Evolutionary conservation across 2,329 filamentous ascomycete species (phyloP).

Genomic region (Aspergillus floridensis): DNA sequence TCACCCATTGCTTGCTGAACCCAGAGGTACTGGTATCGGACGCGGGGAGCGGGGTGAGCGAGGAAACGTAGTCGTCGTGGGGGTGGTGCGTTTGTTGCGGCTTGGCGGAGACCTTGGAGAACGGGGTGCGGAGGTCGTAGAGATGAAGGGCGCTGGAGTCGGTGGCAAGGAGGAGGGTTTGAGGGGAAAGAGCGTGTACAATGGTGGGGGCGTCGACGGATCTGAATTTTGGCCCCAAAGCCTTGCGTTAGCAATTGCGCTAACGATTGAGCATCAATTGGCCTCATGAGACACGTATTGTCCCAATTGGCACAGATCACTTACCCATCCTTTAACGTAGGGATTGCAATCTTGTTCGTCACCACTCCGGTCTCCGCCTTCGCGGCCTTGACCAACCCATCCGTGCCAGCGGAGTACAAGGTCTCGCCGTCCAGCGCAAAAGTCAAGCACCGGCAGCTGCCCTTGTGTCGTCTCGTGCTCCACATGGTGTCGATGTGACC

Average conservation of each 20-base stretch:
- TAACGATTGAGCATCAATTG: not conserved
- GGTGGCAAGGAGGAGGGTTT: slow-evolving; percentile 82
- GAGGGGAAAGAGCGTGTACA: slow-evolving; percentile 78
- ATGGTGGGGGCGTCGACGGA: slow-evolving; percentile 71
- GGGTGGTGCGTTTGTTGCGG: slow-evolving; percentile 80
- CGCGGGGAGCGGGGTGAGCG: slow-evolving; percentile 77
- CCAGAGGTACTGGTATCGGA: slow-evolving; percentile 79
- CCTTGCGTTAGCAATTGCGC: not conserved
- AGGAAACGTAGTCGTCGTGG: slow-evolving; percentile 90
- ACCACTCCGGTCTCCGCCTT: slow-evolving; percentile 63
- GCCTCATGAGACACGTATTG: not conserved
- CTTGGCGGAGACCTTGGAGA: slow-evolving; percentile 54
- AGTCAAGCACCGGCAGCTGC: slow-evolving; percentile 78
- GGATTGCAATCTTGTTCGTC: slow-evolving; percentile 76
- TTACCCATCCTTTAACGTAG: slow-evolving; percentile 46
- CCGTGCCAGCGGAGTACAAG: slow-evolving; percentile 60
- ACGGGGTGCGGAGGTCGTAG: slow-evolving; percentile 71
- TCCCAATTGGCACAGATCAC: slow-evolving; percentile 17
- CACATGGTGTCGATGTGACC: slow-evolving; percentile 79
- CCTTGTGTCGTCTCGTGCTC: slow-evolving; percentile 87
- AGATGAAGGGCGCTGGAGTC: slow-evolving; percentile 88
- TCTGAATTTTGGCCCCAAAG: slow-evolving; percentile 16
- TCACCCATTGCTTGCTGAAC: slow-evolving; percentile 91
- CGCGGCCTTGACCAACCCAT: slow-evolving; percentile 63
- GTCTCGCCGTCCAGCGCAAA: slow-evolving; percentile 76